These are phyloP conservation scores for Hemisphaericaspora nanyangensis DNA, from an alignment of 805 yeast genomes.

Conservation along the genomic window DNA sequence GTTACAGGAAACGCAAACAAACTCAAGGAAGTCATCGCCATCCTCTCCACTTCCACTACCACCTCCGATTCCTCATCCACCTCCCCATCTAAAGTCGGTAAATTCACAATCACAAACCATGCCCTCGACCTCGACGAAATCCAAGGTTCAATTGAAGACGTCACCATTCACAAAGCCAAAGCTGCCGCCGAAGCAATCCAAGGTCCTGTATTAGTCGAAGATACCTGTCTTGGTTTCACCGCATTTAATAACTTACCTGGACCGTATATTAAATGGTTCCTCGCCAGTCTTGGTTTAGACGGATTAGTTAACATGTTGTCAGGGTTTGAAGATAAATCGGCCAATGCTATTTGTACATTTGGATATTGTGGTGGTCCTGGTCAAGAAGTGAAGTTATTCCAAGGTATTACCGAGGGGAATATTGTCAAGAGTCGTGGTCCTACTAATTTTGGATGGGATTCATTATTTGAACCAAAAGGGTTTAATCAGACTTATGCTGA, in stretches of 20 bases:
- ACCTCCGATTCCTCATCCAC: conserved; percentile 14
- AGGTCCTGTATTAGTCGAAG: conserved; percentile 93
- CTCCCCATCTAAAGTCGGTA: conserved; percentile 37
- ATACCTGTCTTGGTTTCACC: conserved; percentile 81
- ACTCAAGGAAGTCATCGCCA: conserved; percentile 76
- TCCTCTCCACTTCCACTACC: conserved; percentile 41
- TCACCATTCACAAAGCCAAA: conserved; percentile 74
- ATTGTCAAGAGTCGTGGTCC: conserved; percentile 82
- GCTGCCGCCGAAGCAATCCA: conserved; percentile 59
- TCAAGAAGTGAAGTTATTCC: conserved; percentile 66
- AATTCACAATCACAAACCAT: conserved; percentile 52
- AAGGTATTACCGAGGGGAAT: conserved; percentile 76
- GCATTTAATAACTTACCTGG: conserved; percentile 88
- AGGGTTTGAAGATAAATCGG: conserved; percentile 80
- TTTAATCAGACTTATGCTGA: conserved; percentile 74
- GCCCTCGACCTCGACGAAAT: conserved; percentile 82
- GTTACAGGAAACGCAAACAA: conserved; percentile 91
- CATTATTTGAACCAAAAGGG: conserved; percentile 82
- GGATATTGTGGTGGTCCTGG: conserved; percentile 88
- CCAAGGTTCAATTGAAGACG: conserved; percentile 83
- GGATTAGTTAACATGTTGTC: conserved; percentile 75
- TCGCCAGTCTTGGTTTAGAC: conserved; percentile 65
- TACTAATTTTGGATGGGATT: conserved; percentile 90
- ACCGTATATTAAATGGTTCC: conserved; percentile 92
- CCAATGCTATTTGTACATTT: conserved; percentile 86